Percentiles rank a stretch among this genome's conserved stretches.
phyloP scores from a whole-genome alignment of 2,329 filamentous ascomycete genomes.

The Ophiostoma himal-ulmi region DNA sequence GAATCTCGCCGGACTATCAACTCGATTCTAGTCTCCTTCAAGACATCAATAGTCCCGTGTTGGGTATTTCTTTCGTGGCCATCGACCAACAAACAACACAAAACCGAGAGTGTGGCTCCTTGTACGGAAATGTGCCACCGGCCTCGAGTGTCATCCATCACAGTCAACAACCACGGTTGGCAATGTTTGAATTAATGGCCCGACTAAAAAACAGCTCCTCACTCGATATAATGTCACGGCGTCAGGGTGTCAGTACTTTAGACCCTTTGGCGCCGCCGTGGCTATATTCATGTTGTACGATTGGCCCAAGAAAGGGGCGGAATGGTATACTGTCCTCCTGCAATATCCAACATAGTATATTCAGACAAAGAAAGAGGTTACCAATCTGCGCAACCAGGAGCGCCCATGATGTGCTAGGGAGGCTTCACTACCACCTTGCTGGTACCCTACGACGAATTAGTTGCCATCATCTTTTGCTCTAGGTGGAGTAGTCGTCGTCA shows the following conservation, averaged over 20 bases:
- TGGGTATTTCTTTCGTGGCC: neutral
- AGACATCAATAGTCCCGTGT: neutral
- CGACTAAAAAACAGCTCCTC: neutral
- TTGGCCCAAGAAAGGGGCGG: neutral
- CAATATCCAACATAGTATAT: neutral
- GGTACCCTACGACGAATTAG: neutral
- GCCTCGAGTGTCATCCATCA: neutral
- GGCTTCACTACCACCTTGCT: constrained; percentile 10
- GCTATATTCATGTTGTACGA: neutral
- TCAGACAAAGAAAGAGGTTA: neutral
- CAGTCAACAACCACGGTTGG: neutral
- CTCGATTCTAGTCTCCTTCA: neutral
- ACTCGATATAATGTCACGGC: neutral
- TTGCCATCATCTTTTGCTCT: neutral
- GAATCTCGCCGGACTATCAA: neutral
- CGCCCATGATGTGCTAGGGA: neutral
- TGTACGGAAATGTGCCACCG: neutral
- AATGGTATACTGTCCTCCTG: neutral
- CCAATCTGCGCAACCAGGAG: neutral
- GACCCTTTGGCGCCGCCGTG: neutral
- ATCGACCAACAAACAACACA: neutral
- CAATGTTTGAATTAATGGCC: neutral
- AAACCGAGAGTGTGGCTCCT: neutral
- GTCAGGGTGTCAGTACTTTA: neutral
- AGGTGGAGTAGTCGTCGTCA: no score